Percentiles rank a stretch among this genome's conserved stretches.
phyloP scores from a whole-genome alignment of 768 basidiomycete species.

The Phylloporus arenicola region DNA sequence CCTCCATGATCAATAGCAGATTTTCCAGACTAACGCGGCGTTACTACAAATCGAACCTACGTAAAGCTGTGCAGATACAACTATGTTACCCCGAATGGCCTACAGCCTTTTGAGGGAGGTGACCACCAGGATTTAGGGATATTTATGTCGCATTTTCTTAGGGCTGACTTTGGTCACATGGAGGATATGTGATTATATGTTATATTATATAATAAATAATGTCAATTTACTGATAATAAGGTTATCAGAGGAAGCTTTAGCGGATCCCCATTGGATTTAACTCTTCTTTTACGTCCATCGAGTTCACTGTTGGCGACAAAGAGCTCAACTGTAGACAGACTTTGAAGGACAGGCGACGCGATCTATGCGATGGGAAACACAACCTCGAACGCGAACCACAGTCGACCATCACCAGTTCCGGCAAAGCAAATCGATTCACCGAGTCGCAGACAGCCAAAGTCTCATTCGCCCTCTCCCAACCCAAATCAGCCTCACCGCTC shows the following conservation, averaged over 20 bases:
- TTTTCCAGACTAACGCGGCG: background rate
- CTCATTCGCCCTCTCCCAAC: conserved; percentile 38
- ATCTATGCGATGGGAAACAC: conserved; percentile 31
- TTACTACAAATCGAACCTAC: no score
- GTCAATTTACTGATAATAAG: conserved; percentile 7
- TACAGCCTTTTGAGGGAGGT: no score
- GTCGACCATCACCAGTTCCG: conserved; percentile 22
- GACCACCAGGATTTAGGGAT: no score
- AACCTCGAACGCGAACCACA: conserved; percentile 28
- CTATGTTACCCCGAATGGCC: no score
- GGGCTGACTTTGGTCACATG: conserved; percentile 1
- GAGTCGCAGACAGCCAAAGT: conserved; percentile 12
- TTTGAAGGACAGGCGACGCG: conserved; percentile 15
- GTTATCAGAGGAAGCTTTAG: conserved; percentile 18
- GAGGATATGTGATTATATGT: background rate
- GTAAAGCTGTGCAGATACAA: no score
- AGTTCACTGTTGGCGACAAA: conserved; percentile 19
- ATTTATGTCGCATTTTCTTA: background rate
- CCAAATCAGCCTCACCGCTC: conserved; percentile 50
- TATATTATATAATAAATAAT: conserved; percentile 10
- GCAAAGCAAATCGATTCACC: conserved; percentile 24
- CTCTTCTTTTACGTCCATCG: conserved; percentile 33
- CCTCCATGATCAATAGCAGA: conserved; percentile 12
- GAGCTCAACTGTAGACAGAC: conserved; percentile 10
- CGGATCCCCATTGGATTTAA: conserved; percentile 22